phyloP scores from a whole-genome alignment of 495 filamentous ascomycete genomes.

The Immersiella caudata region DNA sequence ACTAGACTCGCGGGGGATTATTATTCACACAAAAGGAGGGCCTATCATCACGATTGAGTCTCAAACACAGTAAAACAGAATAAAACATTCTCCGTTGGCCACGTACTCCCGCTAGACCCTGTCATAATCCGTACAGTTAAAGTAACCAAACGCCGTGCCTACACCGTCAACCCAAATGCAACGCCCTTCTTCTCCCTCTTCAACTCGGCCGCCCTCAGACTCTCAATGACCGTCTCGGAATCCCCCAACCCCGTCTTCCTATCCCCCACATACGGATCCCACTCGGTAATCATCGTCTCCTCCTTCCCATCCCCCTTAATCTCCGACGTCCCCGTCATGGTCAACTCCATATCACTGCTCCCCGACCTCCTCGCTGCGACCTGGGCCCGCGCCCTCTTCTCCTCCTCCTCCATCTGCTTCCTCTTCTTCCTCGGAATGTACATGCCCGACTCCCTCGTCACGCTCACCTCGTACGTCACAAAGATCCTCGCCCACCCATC shows the following conservation, averaged over 20 bases:
- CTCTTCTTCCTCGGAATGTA: not conserved
- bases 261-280: slow-evolving; percentile 15
- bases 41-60: no score
- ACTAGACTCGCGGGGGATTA: no score
- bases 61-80: no score
- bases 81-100: no score
- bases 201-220: no score
- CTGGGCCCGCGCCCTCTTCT: no score
- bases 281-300: not conserved
- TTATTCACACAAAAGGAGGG: no score
- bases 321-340: not conserved
- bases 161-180: no score
- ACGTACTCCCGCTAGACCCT: no score
- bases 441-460: slow-evolving; percentile 29
- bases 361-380: not conserved
- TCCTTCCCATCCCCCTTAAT: not conserved
- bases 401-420: not conserved
- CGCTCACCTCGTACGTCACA: slow-evolving; percentile 36
- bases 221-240: not conserved
- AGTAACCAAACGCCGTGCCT: no score
- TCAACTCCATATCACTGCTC: not conserved
- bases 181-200: no score
- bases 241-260: slow-evolving; percentile 13
- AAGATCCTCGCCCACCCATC: slow-evolving; percentile 32
- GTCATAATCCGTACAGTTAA: no score